Base-by-base conservation (phyloP, 805 yeast genomes). In the Kodamaea fukazawae region DNA sequence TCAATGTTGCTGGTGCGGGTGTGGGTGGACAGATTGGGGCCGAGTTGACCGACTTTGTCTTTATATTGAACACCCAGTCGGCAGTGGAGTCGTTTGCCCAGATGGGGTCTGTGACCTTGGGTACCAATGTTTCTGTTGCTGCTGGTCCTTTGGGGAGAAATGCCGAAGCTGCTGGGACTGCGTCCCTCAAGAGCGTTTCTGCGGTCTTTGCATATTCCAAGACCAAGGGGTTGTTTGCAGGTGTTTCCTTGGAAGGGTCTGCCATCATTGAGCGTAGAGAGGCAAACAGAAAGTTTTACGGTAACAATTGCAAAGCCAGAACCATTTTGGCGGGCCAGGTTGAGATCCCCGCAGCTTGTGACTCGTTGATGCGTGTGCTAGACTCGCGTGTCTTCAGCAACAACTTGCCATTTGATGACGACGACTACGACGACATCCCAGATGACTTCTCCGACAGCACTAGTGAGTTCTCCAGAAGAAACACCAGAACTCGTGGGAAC, bases 11-110 rank as follows among this genome's bases (percentile, higher is more conserved):
- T 3, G 99, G 98, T 53, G 98, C 97, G 3, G 98, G 99, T 55
- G 97, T 93, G 5, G 99, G 99, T 44, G 99, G 99, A 32, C 95
- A 89, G 68, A 78, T 93, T 48, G 99, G 99, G 30, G 90, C 96
- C 7, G 99, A 91, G 60, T 70, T 91, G 54, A 91, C 99, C 1
- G 98, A 91, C 67, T 91, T 91, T 57, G 96, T 91, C 20, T 91
- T 91, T 60, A 90, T 93, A 44, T 74, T 91, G 49, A 91, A 93
- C 67, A 79, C 86, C 10, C 73, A 78, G 37, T 78, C 89, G 2
- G 98, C 99, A 2, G 99, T 91, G 34, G 87, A 85, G 46, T 81
- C 96, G 8, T 91, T 91, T 65, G 88, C 97, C 10, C 96, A 89
- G 60, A 78, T 83, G 48, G 99, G 99, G 3, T 86, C 96, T 12